Evolutionary conservation across 2,329 filamentous ascomycete genomes (phyloP).

Genomic region (Neopestalotiopsis rosae): DNA sequence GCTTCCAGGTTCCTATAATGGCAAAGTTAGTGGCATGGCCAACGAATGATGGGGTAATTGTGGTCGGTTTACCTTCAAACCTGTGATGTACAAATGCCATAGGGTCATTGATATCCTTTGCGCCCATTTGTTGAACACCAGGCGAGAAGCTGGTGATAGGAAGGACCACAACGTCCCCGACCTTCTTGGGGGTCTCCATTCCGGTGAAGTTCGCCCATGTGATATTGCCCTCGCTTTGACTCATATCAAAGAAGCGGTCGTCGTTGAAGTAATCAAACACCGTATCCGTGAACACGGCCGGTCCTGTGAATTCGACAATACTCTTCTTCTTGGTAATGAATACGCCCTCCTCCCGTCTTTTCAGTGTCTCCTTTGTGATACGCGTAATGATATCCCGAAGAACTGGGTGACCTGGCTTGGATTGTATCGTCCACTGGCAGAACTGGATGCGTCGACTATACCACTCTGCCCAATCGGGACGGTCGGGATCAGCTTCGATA

Average conservation of each 20-base stretch:
- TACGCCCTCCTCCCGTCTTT: constrained; percentile 68
- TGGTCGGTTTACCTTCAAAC: constrained; percentile 78
- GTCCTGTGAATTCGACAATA: constrained; percentile 93
- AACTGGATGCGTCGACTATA: constrained; percentile 97
- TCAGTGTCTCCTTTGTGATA: constrained; percentile 83
- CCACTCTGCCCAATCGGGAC: constrained; percentile 92
- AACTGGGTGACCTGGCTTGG: constrained; percentile 92
- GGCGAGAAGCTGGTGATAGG: constrained; percentile 98
- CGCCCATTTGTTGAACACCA: constrained; percentile 91
- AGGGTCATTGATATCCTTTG: constrained; percentile 84
- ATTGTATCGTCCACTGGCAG: constrained; percentile 98
- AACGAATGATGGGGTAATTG: not conserved
- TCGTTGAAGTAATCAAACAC: constrained; percentile 96
- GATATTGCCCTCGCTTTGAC: constrained; percentile 71
- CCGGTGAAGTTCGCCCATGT: constrained; percentile 89
- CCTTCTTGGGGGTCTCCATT: constrained; percentile 81
- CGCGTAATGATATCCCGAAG: constrained; percentile 85
- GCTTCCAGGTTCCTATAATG: constrained; percentile 73
- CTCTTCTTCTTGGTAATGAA: constrained; percentile 64
- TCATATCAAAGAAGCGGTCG: constrained; percentile 83
- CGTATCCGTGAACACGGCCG: constrained; percentile 90
- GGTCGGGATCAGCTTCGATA: constrained; percentile 95
- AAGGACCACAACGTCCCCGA: constrained; percentile 91
- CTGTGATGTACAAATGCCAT: constrained; percentile 98
- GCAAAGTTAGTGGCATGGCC: not conserved